Conservation (phyloP, 2,329 filamentous ascomycete species). For the Helminthosporium solani region DNA sequence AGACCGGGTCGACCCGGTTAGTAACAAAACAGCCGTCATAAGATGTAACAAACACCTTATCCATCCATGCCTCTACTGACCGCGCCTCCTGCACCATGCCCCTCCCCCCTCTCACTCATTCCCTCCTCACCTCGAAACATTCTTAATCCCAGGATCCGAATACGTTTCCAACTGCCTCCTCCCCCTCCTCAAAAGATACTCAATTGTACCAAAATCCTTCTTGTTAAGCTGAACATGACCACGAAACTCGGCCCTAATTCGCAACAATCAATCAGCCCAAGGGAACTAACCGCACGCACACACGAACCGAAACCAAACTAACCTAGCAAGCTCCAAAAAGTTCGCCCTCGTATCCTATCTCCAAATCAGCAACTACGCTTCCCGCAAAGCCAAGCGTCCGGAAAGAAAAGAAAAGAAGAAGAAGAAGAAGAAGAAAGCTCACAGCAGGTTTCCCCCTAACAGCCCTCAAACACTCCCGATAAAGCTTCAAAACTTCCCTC, state of each 20-base stretch:
- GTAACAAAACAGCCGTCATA: no score
- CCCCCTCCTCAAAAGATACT: constrained; percentile 81
- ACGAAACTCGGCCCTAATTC: constrained; percentile 69
- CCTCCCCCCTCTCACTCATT: no score
- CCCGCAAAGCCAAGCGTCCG: constrained; percentile 20
- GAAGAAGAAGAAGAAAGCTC: constrained; percentile 24
- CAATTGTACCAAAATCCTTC: constrained; percentile 82
- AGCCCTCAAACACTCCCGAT: constrained; percentile 81
- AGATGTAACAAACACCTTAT: no score
- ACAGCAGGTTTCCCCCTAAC: constrained; percentile 78
- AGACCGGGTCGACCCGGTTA: no score
- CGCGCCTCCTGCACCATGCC: no score
- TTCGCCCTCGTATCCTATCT: constrained; percentile 57
- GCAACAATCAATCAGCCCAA: constrained; percentile 7
- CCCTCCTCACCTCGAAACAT: constrained; percentile 51
- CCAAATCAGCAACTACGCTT: constrained; percentile 20
- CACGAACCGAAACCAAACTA: constrained; percentile 6
- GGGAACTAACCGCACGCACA: background rate
- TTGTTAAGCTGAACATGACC: constrained; percentile 70
- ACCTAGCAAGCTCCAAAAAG: constrained; percentile 67
- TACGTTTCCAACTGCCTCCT: constrained; percentile 79
- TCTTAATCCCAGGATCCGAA: constrained; percentile 75
- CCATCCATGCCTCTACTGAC: no score
- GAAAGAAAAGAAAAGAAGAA: no score
- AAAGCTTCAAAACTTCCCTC: constrained; percentile 80